Evolutionary conservation across 768 basidiomycete species (phyloP), one percentile per base, ranked within the genome.

Genomic region (Calocybe gangraenosa): DNA sequence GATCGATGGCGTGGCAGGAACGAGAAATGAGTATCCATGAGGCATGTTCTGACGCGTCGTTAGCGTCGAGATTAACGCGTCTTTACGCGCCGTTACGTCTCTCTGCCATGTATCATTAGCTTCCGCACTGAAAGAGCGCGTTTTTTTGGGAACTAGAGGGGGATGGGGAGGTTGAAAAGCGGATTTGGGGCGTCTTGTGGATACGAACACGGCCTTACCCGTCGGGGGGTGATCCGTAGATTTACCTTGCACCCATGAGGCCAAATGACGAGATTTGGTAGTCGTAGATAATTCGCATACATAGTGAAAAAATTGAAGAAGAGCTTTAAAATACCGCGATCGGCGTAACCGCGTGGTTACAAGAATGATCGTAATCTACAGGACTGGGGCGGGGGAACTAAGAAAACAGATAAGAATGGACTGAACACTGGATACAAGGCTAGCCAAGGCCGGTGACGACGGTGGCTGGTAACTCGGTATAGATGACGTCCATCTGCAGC

Each of bases 51-150:
- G 34, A 53, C 51, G 51, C 46, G 46, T 47, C 53, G 49, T 21
- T 39, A 18, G 21, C 23, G 44, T 34, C 38, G 41, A 35, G 46
- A 55, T 47, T 50, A 59, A 73, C 70, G 71, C 72, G 73, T 73
- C 58, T 66, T 67, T 62, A 70, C 72, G 73, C 72, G 73, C 70
- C 52, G 57, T 71, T 68, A 63, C 60, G 61, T 65, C 38, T 49
- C 13, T 44, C n/a, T 20, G 43, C 40, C 30, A 33, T 43, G 28
- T 18, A 3, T 44, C 18, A 38, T 11, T 28, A 40, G 25, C 46
- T 40, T 50, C 37, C 34, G 28, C 40, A 28, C 21, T 23, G 21
- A 23, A 37, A 47, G 37, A 33, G 31, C 49, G 57, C 41, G 46
- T 52, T 30, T 51, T 28, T 38, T 17, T 11, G 30, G 30, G 28